Percentiles rank a stretch among this genome's conserved stretches.
These are phyloP conservation scores for Przewalskia tangutica DNA, from an alignment of 257 asterid genomes.

Conservation along the genomic window DNA sequence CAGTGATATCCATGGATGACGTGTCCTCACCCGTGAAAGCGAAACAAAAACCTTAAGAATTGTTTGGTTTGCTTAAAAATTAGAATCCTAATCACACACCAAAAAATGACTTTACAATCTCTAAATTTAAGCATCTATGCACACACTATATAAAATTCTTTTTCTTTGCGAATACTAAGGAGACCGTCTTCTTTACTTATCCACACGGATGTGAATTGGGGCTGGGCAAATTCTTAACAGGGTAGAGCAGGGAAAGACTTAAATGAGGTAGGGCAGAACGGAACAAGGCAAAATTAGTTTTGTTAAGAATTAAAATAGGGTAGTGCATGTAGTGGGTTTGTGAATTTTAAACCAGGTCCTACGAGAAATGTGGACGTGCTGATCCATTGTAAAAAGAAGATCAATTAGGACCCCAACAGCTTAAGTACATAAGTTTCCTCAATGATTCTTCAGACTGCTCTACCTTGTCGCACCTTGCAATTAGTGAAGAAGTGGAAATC, in stretches of 20 bases:
- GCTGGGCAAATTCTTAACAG: no score
- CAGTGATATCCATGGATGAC: no score
- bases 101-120: not conserved
- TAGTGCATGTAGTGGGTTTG: no score
- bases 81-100: not conserved
- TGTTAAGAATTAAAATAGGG: no score
- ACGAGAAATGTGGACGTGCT: not conserved
- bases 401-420: constrained; percentile 25
- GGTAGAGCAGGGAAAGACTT: no score
- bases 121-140: not conserved
- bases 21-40: not conserved
- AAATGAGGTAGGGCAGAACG: no score
- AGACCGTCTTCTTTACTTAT: not conserved
- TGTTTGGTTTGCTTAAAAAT: not conserved
- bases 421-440: constrained; percentile 19
- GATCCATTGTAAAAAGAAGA: not conserved
- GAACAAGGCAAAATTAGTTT: no score
- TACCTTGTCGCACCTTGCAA: not conserved
- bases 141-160: not conserved
- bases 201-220: no score
- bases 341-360: no score
- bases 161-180: not conserved
- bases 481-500: not conserved
- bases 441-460: constrained; percentile 17
- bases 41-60: not conserved